Conservation (phyloP, 345 rosid species). For the Pugionium cornutum region DNA sequence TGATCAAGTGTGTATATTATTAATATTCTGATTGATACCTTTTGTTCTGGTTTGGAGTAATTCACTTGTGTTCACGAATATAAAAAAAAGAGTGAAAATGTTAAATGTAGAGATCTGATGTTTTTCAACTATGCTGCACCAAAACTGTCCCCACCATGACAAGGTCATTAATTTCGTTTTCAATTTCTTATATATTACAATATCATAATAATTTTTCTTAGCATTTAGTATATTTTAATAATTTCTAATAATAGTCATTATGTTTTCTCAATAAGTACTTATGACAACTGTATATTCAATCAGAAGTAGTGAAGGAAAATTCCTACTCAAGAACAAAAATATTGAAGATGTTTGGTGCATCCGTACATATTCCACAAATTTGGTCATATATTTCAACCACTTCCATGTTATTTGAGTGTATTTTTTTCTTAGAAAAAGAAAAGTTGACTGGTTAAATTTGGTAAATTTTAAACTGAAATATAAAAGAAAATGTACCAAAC, state of each 20-base stretch:
- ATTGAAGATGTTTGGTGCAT: constrained; percentile 7
- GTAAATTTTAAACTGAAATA: too few species aligned
- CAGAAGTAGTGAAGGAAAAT: constrained; percentile 6
- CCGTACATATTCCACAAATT: constrained; percentile 31
- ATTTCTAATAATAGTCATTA: not conserved
- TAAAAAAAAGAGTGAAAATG: too few species aligned
- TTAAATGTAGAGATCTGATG: not conserved
- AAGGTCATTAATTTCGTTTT: too few species aligned
- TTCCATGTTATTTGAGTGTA: not conserved
- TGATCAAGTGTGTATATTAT: not conserved
- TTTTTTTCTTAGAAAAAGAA: not conserved
- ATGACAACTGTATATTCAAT: not conserved
- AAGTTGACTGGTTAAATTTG: not conserved
- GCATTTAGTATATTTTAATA: constrained; percentile 6
- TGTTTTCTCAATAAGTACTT: not conserved
- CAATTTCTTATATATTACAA: too few species aligned
- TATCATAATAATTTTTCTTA: not conserved
- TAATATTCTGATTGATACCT: constrained; percentile 2
- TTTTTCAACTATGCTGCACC: not conserved
- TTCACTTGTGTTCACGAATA: not conserved
- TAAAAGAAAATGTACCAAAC: too few species aligned
- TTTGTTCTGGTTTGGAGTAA: not conserved
- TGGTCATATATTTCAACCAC: constrained; percentile 31
- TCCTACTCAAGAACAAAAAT: constrained; percentile 15
- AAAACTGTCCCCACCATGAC: too few species aligned